These are phyloP conservation scores for Erodium chrysanthum DNA, from an alignment of 441 rosid genomes.

Conservation along the genomic window DNA sequence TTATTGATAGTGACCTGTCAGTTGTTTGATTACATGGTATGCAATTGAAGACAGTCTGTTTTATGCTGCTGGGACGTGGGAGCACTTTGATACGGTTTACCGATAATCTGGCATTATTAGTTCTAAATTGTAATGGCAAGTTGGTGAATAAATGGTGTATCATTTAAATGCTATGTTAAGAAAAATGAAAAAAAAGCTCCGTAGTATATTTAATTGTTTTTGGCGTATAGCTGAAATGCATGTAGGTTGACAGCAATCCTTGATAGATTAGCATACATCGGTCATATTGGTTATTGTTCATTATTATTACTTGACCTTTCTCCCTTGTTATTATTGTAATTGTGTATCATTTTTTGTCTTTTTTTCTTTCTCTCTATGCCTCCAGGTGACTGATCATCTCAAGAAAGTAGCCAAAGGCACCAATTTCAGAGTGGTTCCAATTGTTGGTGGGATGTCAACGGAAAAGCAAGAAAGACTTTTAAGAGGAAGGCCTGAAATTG, in stretches of 20 bases:
- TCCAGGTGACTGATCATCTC: conserved; percentile 78
- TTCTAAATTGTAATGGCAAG: not conserved
- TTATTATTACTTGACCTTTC: not conserved
- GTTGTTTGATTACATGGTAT: not conserved
- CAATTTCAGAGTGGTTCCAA: conserved; percentile 59
- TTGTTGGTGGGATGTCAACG: conserved; percentile 91
- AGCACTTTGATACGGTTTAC: not conserved
- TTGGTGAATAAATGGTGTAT: not conserved
- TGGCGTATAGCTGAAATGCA: not conserved
- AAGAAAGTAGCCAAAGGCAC: conserved; percentile 58
- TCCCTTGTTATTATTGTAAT: not conserved
- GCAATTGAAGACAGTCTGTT: conserved; percentile 2
- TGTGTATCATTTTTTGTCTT: not conserved
- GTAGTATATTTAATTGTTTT: not conserved
- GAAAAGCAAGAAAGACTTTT: conserved; percentile 88
- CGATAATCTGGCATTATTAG: not conserved
- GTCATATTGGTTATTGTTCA: not conserved
- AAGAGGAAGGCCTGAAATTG: conserved; percentile 74
- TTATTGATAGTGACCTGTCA: conserved; percentile 3
- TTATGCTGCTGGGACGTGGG: not conserved
- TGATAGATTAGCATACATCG: not conserved
- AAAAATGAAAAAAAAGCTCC: not conserved
- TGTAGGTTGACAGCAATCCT: not conserved
- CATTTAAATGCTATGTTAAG: not conserved
- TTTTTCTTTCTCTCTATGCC: not conserved